These are phyloP conservation scores for Bolboschoenus planiculmis DNA, from an alignment of 176 grass and related monocot genomes.

Conservation along the genomic window DNA sequence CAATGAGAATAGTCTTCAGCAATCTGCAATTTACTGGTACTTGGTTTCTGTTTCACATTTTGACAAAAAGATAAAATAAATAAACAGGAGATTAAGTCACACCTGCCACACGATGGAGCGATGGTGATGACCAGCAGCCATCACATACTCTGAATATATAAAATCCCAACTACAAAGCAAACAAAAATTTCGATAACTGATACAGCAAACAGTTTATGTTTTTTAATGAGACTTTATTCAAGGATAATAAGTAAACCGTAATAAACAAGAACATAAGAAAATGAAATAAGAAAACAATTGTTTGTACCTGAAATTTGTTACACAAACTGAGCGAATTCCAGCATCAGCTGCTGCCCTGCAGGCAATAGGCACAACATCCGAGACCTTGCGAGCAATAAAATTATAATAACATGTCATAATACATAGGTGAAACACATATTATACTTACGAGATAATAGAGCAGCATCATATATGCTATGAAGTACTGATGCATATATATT, in stretches of 20 bases:
- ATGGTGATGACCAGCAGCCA: conserved; percentile 73
- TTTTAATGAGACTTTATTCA: neutral
- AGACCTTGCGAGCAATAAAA: conserved; percentile 46
- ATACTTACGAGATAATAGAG: neutral
- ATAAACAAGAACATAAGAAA: neutral
- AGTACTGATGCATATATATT: neutral
- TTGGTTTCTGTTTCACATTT: neutral
- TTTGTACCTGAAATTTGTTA: conserved; percentile 83
- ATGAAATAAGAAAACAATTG: neutral
- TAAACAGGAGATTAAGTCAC: neutral
- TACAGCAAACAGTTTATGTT: neutral
- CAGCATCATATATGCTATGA: neutral
- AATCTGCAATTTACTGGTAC: conserved; percentile 45
- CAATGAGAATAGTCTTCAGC: conserved; percentile 92
- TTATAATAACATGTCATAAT: conserved; percentile 7
- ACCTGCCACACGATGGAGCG: conserved; percentile 96
- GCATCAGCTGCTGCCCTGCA: conserved; percentile 83
- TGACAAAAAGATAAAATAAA: conserved; percentile 2
- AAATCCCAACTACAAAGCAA: conserved; percentile 81
- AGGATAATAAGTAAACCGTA: neutral
- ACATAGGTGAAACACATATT: neutral
- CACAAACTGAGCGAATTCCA: conserved; percentile 84
- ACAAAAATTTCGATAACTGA: neutral
- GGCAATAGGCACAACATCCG: conserved; percentile 90
- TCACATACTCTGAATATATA: conserved; percentile 93